phyloP scores from a whole-genome alignment of 495 filamentous ascomycete species.

The Hypomontagnella monticulosa region DNA sequence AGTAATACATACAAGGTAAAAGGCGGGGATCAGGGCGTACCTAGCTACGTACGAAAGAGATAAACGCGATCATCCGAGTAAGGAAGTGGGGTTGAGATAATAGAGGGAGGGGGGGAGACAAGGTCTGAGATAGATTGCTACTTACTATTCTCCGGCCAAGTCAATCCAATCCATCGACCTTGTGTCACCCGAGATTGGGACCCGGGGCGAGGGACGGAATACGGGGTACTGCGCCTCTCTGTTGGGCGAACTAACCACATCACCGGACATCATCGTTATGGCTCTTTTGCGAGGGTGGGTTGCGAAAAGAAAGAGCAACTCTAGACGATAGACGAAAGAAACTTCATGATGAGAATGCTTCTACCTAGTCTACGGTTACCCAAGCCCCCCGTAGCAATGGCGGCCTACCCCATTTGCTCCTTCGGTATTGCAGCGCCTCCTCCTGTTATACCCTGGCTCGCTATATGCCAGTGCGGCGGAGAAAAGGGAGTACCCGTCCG shows the following conservation, averaged over 20 bases:
- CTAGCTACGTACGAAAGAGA: too few relatives aligned
- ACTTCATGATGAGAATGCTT: too few relatives aligned
- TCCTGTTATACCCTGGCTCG: slow-evolving; percentile 22
- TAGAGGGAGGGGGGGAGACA: neutral
- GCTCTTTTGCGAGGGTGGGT: neutral
- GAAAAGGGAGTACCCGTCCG: slow-evolving; percentile 29
- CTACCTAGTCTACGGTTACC: neutral
- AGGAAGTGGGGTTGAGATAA: neutral
- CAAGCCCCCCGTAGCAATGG: slow-evolving; percentile 9
- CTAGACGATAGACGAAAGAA: too few relatives aligned
- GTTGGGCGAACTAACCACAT: slow-evolving; percentile 10
- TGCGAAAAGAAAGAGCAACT: too few relatives aligned
- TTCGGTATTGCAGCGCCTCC: slow-evolving; percentile 37
- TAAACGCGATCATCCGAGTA: neutral
- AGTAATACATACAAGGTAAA: slow-evolving; percentile 3
- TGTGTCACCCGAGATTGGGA: slow-evolving; percentile 1
- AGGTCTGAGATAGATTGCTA: slow-evolving; percentile 23
- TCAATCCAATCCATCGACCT: neutral
- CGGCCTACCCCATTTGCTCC: slow-evolving; percentile 22
- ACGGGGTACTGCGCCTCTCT: slow-evolving; percentile 29
- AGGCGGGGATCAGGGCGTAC: too few relatives aligned
- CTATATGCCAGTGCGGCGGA: slow-evolving; percentile 1
- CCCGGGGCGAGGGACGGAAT: slow-evolving; percentile 9
- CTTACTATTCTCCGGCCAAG: neutral
- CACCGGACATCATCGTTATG: neutral